Percentiles rank a stretch among this genome's conserved stretches.
Conservation (phyloP, 2,329 filamentous ascomycete genomes). For the Penicillium brevicompactum region DNA sequence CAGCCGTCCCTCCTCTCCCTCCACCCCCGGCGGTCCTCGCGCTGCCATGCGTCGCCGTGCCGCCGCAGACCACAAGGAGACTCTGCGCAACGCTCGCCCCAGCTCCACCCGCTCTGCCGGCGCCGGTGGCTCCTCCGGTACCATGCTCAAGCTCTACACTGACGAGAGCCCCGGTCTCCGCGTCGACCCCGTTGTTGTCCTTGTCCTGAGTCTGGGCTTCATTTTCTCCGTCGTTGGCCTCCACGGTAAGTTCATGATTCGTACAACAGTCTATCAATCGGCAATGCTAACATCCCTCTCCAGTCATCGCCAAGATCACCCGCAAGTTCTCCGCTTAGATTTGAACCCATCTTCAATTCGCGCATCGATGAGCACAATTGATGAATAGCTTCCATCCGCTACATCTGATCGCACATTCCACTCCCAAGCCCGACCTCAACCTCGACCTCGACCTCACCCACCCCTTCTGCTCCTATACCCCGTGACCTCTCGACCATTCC, state of each 20-base stretch:
- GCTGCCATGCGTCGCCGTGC: slow-evolving; percentile 94
- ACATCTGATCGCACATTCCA: background rate
- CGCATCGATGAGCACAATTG: background rate
- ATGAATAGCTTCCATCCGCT: too few species aligned
- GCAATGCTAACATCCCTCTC: slow-evolving; percentile 16
- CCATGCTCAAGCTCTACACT: slow-evolving; percentile 98
- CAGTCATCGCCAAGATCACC: slow-evolving; percentile 94
- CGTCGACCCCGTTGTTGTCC: slow-evolving; percentile 95
- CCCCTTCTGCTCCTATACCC: slow-evolving; percentile 27
- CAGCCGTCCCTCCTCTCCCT: slow-evolving; percentile 80
- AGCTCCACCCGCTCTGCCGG: slow-evolving; percentile 91
- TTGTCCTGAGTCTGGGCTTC: slow-evolving; percentile 94
- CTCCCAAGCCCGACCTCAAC: slow-evolving; percentile 1
- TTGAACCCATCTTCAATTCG: slow-evolving; percentile 1
- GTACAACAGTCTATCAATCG: background rate
- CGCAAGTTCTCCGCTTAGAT: slow-evolving; percentile 72
- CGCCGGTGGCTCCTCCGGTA: slow-evolving; percentile 93
- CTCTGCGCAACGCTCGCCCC: slow-evolving; percentile 89
- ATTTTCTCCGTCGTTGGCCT: slow-evolving; percentile 98
- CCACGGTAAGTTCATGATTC: slow-evolving; percentile 72
- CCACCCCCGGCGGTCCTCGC: slow-evolving; percentile 88
- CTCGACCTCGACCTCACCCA: background rate
- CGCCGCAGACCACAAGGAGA: slow-evolving; percentile 95
- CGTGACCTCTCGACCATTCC: slow-evolving; percentile 23
- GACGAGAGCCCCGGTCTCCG: slow-evolving; percentile 97